A percentile compares a stretch with the other conserved stretches of the same genome.
phyloP scores from a whole-genome alignment of 768 basidiomycete species.

The Tulasnella sp. region DNA sequence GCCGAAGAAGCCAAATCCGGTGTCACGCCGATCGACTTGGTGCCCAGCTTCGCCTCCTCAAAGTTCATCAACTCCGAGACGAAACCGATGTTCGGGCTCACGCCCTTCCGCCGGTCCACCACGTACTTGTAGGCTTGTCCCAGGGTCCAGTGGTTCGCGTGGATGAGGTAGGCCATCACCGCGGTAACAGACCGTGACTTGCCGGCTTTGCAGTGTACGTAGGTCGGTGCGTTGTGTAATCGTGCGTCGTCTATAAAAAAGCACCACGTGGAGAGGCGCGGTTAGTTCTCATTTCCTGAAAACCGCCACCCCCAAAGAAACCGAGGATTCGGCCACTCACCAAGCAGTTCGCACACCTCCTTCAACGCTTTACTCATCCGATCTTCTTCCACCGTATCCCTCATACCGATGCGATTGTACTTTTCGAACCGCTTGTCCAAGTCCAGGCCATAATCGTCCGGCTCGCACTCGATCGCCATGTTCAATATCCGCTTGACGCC shows the following conservation, averaged over 20 bases:
- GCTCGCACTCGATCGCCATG: constrained; percentile 83
- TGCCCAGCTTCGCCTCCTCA: constrained; percentile 83
- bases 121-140: constrained; percentile 89
- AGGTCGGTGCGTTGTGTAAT: constrained; percentile 81
- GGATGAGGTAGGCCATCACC: constrained; percentile 95
- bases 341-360: constrained; percentile 81
- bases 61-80: constrained; percentile 96
- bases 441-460: constrained; percentile 66
- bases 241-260: constrained; percentile 73
- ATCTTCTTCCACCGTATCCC: constrained; percentile 93
- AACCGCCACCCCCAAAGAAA: not conserved
- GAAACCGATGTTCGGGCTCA: constrained; percentile 96
- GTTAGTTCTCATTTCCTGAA: not conserved
- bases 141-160: constrained; percentile 95
- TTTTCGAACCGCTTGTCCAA: constrained; percentile 70
- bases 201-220: constrained; percentile 95
- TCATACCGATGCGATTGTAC: constrained; percentile 85
- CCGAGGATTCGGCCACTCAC: constrained; percentile 49
- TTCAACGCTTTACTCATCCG: constrained; percentile 75
- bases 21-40: constrained; percentile 66
- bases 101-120: constrained; percentile 85
- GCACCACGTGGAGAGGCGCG: not conserved
- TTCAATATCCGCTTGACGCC: constrained; percentile 84
- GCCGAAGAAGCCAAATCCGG: constrained; percentile 33
- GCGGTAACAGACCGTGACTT: constrained; percentile 95